Percentiles rank a stretch among this genome's conserved stretches.
Evolutionary conservation across 768 basidiomycete genomes (phyloP).

Genomic region (Trametopsis cervina): DNA sequence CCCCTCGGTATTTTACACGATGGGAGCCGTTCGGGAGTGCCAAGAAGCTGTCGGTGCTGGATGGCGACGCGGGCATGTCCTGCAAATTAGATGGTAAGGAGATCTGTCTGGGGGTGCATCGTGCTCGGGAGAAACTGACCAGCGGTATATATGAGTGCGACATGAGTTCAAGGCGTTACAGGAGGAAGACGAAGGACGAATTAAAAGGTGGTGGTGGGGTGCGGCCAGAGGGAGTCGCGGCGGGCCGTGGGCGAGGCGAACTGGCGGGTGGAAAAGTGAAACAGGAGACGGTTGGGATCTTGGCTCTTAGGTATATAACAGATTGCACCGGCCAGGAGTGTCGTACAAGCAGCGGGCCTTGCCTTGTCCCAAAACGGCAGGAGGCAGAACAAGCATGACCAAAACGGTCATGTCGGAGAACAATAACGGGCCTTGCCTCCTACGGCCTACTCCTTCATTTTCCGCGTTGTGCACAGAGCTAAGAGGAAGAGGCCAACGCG

Average conservation of each 20-base stretch:
- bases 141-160: conserved; percentile 14
- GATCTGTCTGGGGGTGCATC: neutral
- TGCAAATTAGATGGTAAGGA: conserved; percentile 8
- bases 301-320: conserved; percentile 11
- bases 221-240: too few species aligned
- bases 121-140: conserved; percentile 8
- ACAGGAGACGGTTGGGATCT: too few species aligned
- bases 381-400: conserved; percentile 8
- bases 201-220: neutral
- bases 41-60: conserved; percentile 21
- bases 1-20: conserved; percentile 56
- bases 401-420: conserved; percentile 4
- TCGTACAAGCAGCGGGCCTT: neutral
- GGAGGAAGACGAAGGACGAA: neutral
- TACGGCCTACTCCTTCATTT: too few species aligned
- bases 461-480: too few species aligned
- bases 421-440: neutral
- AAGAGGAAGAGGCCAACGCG: too few species aligned
- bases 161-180: conserved; percentile 5
- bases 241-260: neutral
- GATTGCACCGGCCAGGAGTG: conserved; percentile 5
- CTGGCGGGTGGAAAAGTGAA: neutral
- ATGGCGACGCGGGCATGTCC: conserved; percentile 17
- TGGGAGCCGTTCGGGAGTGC: conserved; percentile 38
- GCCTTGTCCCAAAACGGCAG: conserved; percentile 9